Base-by-base conservation (phyloP, 176 grass and related monocot genomes). In the Thalia dealbata region DNA sequence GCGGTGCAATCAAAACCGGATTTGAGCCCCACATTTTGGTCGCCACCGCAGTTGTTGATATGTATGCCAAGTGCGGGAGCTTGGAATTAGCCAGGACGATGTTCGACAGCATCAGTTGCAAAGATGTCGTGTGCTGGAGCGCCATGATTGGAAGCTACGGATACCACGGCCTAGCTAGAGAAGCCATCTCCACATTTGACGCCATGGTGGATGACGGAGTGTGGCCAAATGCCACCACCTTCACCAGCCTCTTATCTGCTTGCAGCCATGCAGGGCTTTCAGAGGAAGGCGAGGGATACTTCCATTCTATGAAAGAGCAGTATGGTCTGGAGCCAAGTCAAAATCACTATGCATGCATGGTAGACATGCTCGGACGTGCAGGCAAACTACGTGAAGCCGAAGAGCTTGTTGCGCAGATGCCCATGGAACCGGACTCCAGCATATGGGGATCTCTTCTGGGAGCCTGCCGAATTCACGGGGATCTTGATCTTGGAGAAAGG, bases 371-470 rank as follows among this genome's bases (percentile, higher is more conserved):
- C 38, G 81, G 68, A 35, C 69, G 75, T 72, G 59, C 75, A 51
- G 81, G 75, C 2, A 72, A 83, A 61, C 32, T 83, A 60, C 45
- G 41, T 73, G 81, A 83, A 46, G 61, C 75, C n/a, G 9, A 78
- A 74, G 64, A 74, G 52, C 46, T 67, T 30, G 54, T 78, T 61
- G 10, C 58, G 52, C 60, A 18, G 26, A 78, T 83, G n/a, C n/a
- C n/a, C n/a, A n/a, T n/a, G n/a, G n/a, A n/a, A n/a, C n/a, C n/a
- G n/a, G n/a, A n/a, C n/a, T n/a, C n/a, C n/a, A n/a, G n/a, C n/a
- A n/a, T n/a, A n/a, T n/a, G n/a, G n/a, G n/a, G n/a, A n/a, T n/a
- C n/a, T n/a, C n/a, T n/a, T n/a, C n/a, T n/a, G n/a, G n/a, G n/a
- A n/a, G n/a, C n/a, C n/a, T n/a, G n/a, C n/a, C n/a, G n/a, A n/a